Conservation (phyloP, 1,284 basidiomycete species). For the Pseudozyma sp. region DNA sequence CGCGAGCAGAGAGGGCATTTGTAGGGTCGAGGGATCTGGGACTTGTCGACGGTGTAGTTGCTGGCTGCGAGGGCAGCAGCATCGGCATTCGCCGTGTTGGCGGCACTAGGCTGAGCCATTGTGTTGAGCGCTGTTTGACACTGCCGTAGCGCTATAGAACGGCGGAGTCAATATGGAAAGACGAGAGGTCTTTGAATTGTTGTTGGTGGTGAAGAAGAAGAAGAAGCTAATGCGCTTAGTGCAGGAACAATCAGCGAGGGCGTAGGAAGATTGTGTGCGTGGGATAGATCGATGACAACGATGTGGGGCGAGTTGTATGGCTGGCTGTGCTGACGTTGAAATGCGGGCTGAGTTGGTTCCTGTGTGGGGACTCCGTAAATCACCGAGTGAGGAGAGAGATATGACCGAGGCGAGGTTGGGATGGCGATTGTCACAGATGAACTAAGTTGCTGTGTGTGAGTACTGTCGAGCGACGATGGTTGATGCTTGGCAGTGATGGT, state of each 20-base stretch:
- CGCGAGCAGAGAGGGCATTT: slow-evolving; percentile 68
- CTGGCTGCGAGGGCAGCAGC: slow-evolving; percentile 39
- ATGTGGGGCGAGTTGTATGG: neutral
- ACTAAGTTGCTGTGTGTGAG: neutral
- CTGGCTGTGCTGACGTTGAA: neutral
- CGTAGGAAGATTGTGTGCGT: too few relatives aligned
- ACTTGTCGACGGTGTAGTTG: slow-evolving; percentile 64
- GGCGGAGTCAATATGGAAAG: slow-evolving; percentile 1
- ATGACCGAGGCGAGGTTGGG: neutral
- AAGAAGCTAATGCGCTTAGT: neutral
- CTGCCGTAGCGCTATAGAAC: slow-evolving; percentile 33
- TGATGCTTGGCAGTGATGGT: neutral
- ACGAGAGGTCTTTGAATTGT: neutral
- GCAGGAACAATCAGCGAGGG: neutral
- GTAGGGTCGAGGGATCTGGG: slow-evolving; percentile 67
- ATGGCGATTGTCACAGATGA: neutral
- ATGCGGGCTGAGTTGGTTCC: neutral
- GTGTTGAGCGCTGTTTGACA: slow-evolving; percentile 17
- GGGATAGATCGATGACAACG: neutral
- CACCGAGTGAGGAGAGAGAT: slow-evolving; percentile 10
- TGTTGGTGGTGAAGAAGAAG: neutral
- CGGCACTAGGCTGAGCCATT: slow-evolving; percentile 41
- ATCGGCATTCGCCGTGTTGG: slow-evolving; percentile 36
- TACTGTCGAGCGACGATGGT: neutral
- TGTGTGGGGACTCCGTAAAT: slow-evolving; percentile 20